Evolutionary conservation across 1,139 yeast species (phyloP), one percentile per base, ranked within the genome.

Genomic region (Candida tropicalis): DNA sequence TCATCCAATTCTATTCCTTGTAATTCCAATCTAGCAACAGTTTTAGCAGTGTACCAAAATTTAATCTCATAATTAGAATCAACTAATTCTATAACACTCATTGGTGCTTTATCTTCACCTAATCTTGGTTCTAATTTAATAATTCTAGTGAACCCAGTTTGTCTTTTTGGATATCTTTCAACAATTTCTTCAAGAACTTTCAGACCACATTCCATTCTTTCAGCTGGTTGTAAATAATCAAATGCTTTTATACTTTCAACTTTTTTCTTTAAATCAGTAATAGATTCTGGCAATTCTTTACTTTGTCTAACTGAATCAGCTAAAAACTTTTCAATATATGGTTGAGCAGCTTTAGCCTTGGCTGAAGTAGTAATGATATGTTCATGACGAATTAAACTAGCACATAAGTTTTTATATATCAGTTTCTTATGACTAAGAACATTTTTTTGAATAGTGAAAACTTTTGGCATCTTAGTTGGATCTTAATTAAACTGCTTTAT

Each of bases 31-130:
- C 96, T 77, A 22, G 96, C 96, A 6, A 87, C 95, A 2, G 81
- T 73, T 60, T 88, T 81, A 20, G 96, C 97, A 16, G 82, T 76
- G 58, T 81, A 71, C 81, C 95, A 87, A 53, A 82, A 78, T 55
- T 84, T 81, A 71, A 87, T 77, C 59, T 89, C 96, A 53, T 81
- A 77, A 24, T 79, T 79, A 0, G 77, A 68, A 54, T 87, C 97
- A 2, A 93, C 96, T 42, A 95, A 72, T 64, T 95, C 99, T 44
- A 95, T 62, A 12, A 93, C 84, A 2, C 95, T 84, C 75, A 87
- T 93, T 17, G 95, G 93, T 0, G 98, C 97, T 51, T 84, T 86
- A 62, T 95, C 99, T 53, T 93, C 95, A 8, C 77, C 77, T 42
- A 85, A 66, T 55, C 99, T 76, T 25, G 95, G 90, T 63, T 93